phyloP scores from a whole-genome alignment of 805 yeast genomes.

The Priceomyces fermenticarens region DNA sequence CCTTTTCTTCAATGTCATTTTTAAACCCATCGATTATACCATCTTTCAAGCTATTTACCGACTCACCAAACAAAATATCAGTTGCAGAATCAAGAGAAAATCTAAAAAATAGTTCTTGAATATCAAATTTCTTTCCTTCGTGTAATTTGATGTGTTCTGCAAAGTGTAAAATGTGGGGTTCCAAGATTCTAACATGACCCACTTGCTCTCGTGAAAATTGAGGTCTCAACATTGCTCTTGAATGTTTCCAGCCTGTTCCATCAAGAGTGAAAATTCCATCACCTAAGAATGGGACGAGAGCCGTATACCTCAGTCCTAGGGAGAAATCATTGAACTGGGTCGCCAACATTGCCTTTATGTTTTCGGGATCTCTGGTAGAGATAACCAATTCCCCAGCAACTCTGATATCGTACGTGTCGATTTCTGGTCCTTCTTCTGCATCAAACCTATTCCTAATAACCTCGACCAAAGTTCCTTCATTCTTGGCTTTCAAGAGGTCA shows the following conservation, averaged over 20 bases:
- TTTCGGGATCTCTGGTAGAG: conserved; percentile 19
- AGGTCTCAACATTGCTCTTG: conserved; percentile 20
- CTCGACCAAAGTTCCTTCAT: conserved; percentile 14
- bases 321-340: conserved; percentile 20
- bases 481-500: conserved; percentile 8
- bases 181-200: conserved; percentile 15
- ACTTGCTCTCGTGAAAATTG: conserved; percentile 19
- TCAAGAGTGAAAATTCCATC: conserved; percentile 21
- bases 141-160: conserved; percentile 7
- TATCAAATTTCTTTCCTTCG: conserved; percentile 13
- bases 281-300: conserved; percentile 15
- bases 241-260: conserved; percentile 19
- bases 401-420: neutral
- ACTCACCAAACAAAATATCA: conserved; percentile 24
- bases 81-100: conserved; percentile 25
- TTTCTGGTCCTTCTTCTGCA: neutral
- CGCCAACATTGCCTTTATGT: conserved; percentile 18
- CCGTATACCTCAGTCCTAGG: conserved; percentile 15
- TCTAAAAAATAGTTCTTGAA: conserved; percentile 16
- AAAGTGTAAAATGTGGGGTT: conserved; percentile 12
- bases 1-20: conserved; percentile 7
- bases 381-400: conserved; percentile 16
- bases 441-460: neutral
- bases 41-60: conserved; percentile 1
- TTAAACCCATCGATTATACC: neutral